These are phyloP conservation scores for Capsella bursapastoris DNA, from an alignment of 345 rosid species.

Conservation along the genomic window DNA sequence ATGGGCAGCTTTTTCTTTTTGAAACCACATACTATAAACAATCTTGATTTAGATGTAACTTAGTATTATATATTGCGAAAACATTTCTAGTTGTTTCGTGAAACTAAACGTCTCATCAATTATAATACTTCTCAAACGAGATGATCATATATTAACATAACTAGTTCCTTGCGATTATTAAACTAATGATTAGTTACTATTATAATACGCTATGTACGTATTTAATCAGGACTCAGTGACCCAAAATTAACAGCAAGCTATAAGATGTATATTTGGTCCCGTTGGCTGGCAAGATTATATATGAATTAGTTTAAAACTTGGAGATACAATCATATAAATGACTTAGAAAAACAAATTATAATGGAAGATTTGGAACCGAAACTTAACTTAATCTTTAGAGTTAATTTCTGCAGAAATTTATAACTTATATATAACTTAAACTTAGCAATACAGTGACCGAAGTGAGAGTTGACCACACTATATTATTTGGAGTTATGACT, in stretches of 20 bases:
- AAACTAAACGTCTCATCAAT: too few species aligned
- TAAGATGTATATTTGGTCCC: too few species aligned
- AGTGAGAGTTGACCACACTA: slow-evolving; percentile 11
- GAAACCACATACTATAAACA: not conserved
- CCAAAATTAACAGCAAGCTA: not conserved
- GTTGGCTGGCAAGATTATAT: too few species aligned
- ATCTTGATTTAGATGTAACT: not conserved
- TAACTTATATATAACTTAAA: too few species aligned
- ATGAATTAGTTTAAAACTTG: too few species aligned
- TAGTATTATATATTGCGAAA: not conserved
- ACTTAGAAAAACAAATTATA: not conserved
- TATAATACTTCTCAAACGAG: not conserved
- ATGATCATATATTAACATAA: not conserved
- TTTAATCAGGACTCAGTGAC: not conserved
- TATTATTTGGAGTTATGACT: slow-evolving; percentile 4
- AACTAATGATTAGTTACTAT: not conserved
- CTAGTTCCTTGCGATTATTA: not conserved
- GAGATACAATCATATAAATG: not conserved
- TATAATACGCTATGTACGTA: not conserved
- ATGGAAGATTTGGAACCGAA: slow-evolving; percentile 4
- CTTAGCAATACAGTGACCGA: too few species aligned
- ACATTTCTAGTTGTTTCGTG: too few species aligned
- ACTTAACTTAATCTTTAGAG: too few species aligned
- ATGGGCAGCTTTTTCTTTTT: not conserved
- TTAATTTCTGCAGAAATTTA: too few species aligned